Conservation (phyloP, 345 rosid species). For the Salix exigua region DNA sequence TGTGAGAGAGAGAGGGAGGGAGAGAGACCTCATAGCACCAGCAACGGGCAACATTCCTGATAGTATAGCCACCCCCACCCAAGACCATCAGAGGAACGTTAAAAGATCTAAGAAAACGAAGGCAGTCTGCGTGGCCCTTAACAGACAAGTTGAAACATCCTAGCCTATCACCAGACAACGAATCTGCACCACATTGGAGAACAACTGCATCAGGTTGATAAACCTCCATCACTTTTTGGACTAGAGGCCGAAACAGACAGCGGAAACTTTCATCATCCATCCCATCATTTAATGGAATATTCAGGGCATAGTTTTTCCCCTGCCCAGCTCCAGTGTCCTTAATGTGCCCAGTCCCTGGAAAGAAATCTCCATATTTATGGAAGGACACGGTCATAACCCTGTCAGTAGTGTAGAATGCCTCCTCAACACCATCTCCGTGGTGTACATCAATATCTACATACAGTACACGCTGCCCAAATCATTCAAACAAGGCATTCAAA, state of each 20-base stretch:
- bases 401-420: slow-evolving; percentile 97
- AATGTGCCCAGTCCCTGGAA: slow-evolving; percentile 94
- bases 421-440: slow-evolving; percentile 99
- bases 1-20: background rate
- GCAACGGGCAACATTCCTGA: slow-evolving; percentile 96
- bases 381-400: slow-evolving; percentile 99
- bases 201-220: slow-evolving; percentile 98
- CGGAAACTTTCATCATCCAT: slow-evolving; percentile 83
- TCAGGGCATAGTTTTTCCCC: slow-evolving; percentile 87
- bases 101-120: slow-evolving; percentile 80
- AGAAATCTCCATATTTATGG: slow-evolving; percentile 95
- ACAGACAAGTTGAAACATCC: slow-evolving; percentile 98
- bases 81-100: slow-evolving; percentile 92
- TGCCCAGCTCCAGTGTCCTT: slow-evolving; percentile 62
- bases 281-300: slow-evolving; percentile 89
- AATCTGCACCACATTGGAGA: slow-evolving; percentile 99
- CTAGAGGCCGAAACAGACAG: slow-evolving; percentile 73
- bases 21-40: slow-evolving; percentile 93
- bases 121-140: slow-evolving; percentile 97
- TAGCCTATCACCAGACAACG: slow-evolving; percentile 88
- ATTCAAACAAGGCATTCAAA: slow-evolving; percentile 18
- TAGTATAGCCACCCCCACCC: slow-evolving; percentile 99
- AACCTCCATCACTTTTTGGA: slow-evolving; percentile 89
- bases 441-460: slow-evolving; percentile 96
- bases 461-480: slow-evolving; percentile 68